Evolutionary conservation across 2,329 filamentous ascomycete genomes (phyloP).

Genomic region (Xylaria sp.): DNA sequence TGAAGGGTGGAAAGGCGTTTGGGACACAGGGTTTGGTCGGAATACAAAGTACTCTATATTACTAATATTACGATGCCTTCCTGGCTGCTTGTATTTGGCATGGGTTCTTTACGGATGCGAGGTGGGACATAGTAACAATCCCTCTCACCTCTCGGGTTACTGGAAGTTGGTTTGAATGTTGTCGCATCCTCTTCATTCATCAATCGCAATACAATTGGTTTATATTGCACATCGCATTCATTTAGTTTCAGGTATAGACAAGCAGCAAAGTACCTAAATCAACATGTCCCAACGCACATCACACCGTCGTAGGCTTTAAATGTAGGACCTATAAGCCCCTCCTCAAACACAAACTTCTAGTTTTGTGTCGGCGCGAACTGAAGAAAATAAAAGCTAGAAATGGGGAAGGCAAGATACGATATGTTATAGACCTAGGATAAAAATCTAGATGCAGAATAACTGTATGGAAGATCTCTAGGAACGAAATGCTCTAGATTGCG

Average conservation of each 20-base stretch:
- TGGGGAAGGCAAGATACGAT: neutral
- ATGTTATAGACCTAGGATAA: neutral
- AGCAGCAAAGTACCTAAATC: neutral
- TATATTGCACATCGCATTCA: neutral
- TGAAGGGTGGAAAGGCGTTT: neutral
- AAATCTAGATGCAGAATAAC: conserved; percentile 22
- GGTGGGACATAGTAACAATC: neutral
- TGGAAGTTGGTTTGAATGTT: neutral
- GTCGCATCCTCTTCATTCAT: too few species aligned
- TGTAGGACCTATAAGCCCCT: neutral
- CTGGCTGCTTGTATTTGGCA: neutral
- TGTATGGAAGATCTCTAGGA: conserved; percentile 20
- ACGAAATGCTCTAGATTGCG: conserved; percentile 13
- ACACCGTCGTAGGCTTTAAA: neutral
- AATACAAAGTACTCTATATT: neutral
- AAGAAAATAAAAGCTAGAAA: neutral
- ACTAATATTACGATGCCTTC: neutral
- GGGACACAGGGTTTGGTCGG: neutral
- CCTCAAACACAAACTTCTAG: neutral
- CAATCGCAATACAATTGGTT: neutral
- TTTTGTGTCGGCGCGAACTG: neutral
- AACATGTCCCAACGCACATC: neutral
- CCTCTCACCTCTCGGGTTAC: neutral
- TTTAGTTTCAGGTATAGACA: neutral
- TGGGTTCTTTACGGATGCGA: neutral